These are phyloP conservation scores for Bjerkandera adusta DNA, from an alignment of 1,284 basidiomycete genomes.

Conservation along the genomic window DNA sequence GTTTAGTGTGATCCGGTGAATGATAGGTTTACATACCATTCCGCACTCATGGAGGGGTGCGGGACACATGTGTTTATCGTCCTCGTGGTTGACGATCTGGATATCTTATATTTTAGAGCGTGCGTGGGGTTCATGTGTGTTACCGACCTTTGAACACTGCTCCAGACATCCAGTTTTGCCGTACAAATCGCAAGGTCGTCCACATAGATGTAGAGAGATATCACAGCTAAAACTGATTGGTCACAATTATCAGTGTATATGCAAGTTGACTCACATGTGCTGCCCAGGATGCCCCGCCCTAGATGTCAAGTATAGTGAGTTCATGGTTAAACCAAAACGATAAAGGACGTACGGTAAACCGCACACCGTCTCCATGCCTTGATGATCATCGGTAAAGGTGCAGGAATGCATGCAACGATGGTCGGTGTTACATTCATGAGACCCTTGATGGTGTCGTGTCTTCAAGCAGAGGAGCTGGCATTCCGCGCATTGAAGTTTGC, in stretches of 20 bases:
- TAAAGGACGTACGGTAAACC: conserved; percentile 41
- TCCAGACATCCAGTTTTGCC: conserved; percentile 17
- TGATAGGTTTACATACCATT: conserved; percentile 33
- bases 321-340: not conserved
- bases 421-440: conserved; percentile 47
- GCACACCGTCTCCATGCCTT: conserved; percentile 32
- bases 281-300: conserved; percentile 57
- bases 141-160: conserved; percentile 46
- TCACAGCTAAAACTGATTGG: too few species aligned
- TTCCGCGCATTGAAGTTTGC: conserved; percentile 40
- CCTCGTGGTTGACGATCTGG: conserved; percentile 42
- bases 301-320: not conserved
- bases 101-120: not conserved
- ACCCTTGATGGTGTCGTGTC: conserved; percentile 40
- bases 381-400: conserved; percentile 38
- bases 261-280: conserved; percentile 42
- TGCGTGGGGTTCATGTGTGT: not conserved
- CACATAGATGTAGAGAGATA: conserved; percentile 18
- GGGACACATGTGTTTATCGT: conserved; percentile 50
- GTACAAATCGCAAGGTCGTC: conserved; percentile 12
- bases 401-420: conserved; percentile 46
- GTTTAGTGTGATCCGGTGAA: not conserved
- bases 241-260: not conserved
- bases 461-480: conserved; percentile 50
- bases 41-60: conserved; percentile 55